A percentile compares a stretch with the other conserved stretches of the same genome.
Evolutionary conservation across 2,329 filamentous ascomycete species (phyloP).

Genomic region (Beauveria medogensis): DNA sequence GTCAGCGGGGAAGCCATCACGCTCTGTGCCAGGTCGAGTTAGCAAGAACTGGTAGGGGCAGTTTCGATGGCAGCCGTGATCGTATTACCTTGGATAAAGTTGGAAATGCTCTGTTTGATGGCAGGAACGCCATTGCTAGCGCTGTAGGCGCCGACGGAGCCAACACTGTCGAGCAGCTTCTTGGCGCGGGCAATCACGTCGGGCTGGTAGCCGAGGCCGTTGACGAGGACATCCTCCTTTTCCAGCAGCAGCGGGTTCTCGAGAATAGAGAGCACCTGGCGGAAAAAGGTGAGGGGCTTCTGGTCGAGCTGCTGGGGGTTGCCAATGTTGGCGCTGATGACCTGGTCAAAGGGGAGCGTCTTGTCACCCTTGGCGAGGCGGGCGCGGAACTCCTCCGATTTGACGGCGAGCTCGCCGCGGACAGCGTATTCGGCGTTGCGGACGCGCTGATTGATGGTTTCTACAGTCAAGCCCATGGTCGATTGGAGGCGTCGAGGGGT

Average conservation of each 20-base stretch:
- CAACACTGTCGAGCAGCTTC: slow-evolving; percentile 71
- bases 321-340: slow-evolving; percentile 97
- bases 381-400: slow-evolving; percentile 83
- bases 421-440: slow-evolving; percentile 90
- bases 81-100: slow-evolving; percentile 76
- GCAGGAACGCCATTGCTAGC: slow-evolving; percentile 81
- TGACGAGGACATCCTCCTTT: slow-evolving; percentile 69
- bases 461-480: slow-evolving; percentile 53
- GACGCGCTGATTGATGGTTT: slow-evolving; percentile 90
- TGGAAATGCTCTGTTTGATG: slow-evolving; percentile 82
- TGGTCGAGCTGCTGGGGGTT: slow-evolving; percentile 99
- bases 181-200: slow-evolving; percentile 82
- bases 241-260: slow-evolving; percentile 84
- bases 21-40: slow-evolving; percentile 38
- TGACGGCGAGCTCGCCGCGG: slow-evolving; percentile 87
- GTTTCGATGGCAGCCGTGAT: not conserved
- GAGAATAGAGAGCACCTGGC: slow-evolving; percentile 85
- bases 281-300: slow-evolving; percentile 98
- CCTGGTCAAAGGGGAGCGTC: slow-evolving; percentile 72
- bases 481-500: slow-evolving; percentile 14
- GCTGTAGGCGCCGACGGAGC: slow-evolving; percentile 93
- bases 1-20: slow-evolving; percentile 82
- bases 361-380: slow-evolving; percentile 53
- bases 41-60: not conserved
- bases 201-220: slow-evolving; percentile 73